phyloP scores from a whole-genome alignment of 441 rosid species.

The Adansonia grandidieri region DNA sequence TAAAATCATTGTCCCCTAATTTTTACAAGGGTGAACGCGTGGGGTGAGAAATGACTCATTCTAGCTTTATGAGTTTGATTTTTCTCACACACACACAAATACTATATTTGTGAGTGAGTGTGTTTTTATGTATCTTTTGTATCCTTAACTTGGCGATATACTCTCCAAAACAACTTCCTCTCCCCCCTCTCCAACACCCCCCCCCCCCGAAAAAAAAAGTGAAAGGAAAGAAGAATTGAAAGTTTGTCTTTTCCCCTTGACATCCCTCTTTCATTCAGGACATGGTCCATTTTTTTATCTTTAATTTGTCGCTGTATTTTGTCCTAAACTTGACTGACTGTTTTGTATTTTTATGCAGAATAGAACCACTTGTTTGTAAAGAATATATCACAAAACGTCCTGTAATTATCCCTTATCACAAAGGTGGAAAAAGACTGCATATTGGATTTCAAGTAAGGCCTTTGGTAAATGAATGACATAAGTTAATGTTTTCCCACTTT shows the following conservation, averaged over 20 bases:
- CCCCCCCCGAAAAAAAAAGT: too few species aligned
- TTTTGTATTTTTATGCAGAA: conserved; percentile 49
- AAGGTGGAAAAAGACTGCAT: conserved; percentile 96
- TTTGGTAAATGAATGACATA: background rate
- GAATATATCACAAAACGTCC: conserved; percentile 74
- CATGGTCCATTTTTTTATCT: conserved; percentile 2
- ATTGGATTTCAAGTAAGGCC: conserved; percentile 80
- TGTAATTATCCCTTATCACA: conserved; percentile 91
- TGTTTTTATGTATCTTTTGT: background rate
- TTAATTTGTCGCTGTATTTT: conserved; percentile 16
- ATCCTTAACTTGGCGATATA: background rate
- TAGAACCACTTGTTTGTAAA: conserved; percentile 95
- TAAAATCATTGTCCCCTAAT: background rate
- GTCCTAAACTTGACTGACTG: conserved; percentile 22
- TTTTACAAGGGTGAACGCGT: background rate
- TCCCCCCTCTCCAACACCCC: background rate
- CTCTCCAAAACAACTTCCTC: background rate
- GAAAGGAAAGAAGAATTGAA: too few species aligned
- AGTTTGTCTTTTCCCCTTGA: background rate
- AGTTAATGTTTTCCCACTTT: background rate
- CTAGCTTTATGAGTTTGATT: background rate
- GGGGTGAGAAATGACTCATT: background rate
- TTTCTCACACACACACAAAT: background rate
- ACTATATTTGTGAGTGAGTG: background rate
- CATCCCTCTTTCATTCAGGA: background rate